Evolutionary conservation across 169 alveolate species (phyloP), one percentile per base, ranked within the genome.

Genomic region (Miamiensis avidus): DNA sequence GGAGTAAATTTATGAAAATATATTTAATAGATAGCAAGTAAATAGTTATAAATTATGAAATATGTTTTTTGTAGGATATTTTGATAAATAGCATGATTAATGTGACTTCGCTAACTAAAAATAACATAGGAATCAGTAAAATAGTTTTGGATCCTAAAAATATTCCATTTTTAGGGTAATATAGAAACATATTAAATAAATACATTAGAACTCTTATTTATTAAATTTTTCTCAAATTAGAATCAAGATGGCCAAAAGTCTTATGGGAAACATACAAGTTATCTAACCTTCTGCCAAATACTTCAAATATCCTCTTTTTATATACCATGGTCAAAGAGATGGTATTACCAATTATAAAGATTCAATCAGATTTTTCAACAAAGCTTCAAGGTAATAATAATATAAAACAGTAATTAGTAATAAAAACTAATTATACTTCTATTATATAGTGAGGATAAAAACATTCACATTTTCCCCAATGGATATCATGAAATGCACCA

Each of bases 131-230:
- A 30, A 65, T 86, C 31, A 86, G 81, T 31, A 78, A 74, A 65
- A 76, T 83, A 0, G 74, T 86, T 81, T 86, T 79, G 31, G 90
- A 86, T 81, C 81, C 81, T 30, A 49, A 79, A 29, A 81, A 79
- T 86, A 86, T 86, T 25, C 90, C 90, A 20, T 86, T 86, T 75
- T 86, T 83, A 33, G 90, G 90, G 83, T 78, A 78, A 28, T 76
- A 1, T 76, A 27, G 1, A 75, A 25, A 29, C 33, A 0, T 28
- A 29, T 25, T 25, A 25, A 28, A 0, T 75, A 27, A 27, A 29
- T 1, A 75, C 25, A 20, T 0, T 25, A 29, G 31, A 28, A 29
- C 11, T 75, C 0, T 0, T 31, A 0, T 0, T 65, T n/a, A n/a
- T 65, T 65, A 75, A 26, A 11, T 31, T 31, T 32, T 78, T 0